Evolutionary conservation across 1,284 basidiomycete genomes (phyloP), one percentile per base, ranked within the genome.

Genomic region (Laetiporus sulphureus): DNA sequence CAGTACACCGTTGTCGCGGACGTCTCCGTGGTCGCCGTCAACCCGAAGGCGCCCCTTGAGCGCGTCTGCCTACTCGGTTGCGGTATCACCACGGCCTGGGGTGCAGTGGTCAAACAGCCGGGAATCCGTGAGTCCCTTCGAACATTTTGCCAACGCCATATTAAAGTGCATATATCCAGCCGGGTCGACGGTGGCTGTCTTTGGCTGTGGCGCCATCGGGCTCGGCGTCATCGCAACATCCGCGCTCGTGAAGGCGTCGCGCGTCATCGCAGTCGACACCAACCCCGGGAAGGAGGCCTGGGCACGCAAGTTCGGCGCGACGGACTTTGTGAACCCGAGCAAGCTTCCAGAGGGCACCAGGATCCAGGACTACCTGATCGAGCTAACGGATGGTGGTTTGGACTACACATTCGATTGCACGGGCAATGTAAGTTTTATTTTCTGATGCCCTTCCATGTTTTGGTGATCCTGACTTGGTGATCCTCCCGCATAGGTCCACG

Each of bases 1-100:
- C 94, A 99, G 65, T 99, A 99, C 73, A 99, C 96, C 10, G 96
- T 99, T 43, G 93, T 99, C 4, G 91, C 92, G 38, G 91, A 99
- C 58, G 93, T 93, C 48, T 98, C 94, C 24, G 89, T 99, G 18
- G 95, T 99, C 32, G 82, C 90, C 19, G 83, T 99, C 48, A 82
- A 87, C 67, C 73, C 80, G 48, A 72, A 79, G 53, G 96, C 95
- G 1, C 89, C 91, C 8, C 77, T 98, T 23, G 87, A 98, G 40
- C 96, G 93, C 62, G 89, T 93, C 18, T 99, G 96, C 66, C 73
- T 99, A 40, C 76, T 93, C 15, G 93, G 94, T 13, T 97, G 94
- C 54, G 93, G 93, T 58, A 94, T 99, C 59, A 98, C 95, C 29
- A 98, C 95, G n/a, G 93, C 92, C 12, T 93, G 86, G 83, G 91